A percentile compares a stretch with the other conserved stretches of the same genome.
phyloP scores from a whole-genome alignment of 352 stramenopile species.

The Globisporangium echinulatum region DNA sequence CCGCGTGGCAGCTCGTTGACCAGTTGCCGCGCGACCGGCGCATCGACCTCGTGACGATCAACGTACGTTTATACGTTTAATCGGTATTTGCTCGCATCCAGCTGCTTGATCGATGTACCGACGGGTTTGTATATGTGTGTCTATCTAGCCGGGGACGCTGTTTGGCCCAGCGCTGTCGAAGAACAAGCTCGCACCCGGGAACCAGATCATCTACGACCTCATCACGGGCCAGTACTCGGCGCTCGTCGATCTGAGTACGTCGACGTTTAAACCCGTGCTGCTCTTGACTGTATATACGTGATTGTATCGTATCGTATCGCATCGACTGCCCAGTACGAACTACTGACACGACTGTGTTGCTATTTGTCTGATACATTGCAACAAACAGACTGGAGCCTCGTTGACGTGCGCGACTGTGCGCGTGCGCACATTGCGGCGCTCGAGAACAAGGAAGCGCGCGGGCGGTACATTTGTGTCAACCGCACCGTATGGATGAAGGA shows the following conservation, averaged over 20 bases:
- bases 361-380: constrained; percentile 1
- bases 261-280: not conserved
- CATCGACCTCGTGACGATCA: constrained; percentile 86
- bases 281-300: constrained; percentile 31
- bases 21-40: constrained; percentile 73
- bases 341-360: too few species aligned
- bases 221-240: constrained; percentile 84
- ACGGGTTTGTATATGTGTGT: not conserved
- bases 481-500: constrained; percentile 85
- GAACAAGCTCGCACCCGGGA: constrained; percentile 75
- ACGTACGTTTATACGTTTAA: constrained; percentile 29
- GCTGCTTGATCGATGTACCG: not conserved
- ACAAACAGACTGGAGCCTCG: constrained; percentile 74
- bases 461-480: constrained; percentile 85
- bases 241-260: constrained; percentile 76
- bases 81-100: too few species aligned
- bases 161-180: constrained; percentile 80
- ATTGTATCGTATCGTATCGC: not conserved
- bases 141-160: constrained; percentile 57
- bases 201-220: constrained; percentile 85
- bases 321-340: not conserved
- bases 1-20: constrained; percentile 83
- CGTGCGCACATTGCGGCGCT: constrained; percentile 72
- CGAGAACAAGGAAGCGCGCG: constrained; percentile 78
- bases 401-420: constrained; percentile 82